Evolutionary conservation across 2,329 filamentous ascomycete species (phyloP).

Genomic region (Exophiala calicioides): DNA sequence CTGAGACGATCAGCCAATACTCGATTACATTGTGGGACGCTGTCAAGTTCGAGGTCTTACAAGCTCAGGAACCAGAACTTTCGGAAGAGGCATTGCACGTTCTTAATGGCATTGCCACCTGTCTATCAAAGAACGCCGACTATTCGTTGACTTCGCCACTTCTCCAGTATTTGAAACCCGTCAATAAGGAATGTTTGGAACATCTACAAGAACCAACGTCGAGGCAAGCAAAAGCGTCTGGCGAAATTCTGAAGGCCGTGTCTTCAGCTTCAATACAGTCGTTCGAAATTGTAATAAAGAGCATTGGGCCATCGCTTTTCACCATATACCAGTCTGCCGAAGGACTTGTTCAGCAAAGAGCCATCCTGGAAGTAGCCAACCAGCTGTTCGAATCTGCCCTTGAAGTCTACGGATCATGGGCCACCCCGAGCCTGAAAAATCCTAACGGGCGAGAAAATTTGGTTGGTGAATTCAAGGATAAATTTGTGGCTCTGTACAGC

Average conservation of each 20-base stretch:
- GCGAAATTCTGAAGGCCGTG: slow-evolving; percentile 60
- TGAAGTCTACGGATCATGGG: slow-evolving; percentile 59
- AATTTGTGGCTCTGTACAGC: slow-evolving; percentile 57
- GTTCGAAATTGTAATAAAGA: slow-evolving; percentile 57
- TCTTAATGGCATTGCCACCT: slow-evolving; percentile 56
- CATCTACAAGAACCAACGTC: slow-evolving; percentile 68
- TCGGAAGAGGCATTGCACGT: slow-evolving; percentile 60
- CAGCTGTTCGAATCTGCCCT: slow-evolving; percentile 61
- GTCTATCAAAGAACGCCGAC: slow-evolving; percentile 50
- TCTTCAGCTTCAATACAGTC: slow-evolving; percentile 57
- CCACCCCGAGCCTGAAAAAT: slow-evolving; percentile 41
- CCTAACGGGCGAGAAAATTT: slow-evolving; percentile 42
- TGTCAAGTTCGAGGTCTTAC: slow-evolving; percentile 68
- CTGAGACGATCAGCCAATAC: slow-evolving; percentile 61
- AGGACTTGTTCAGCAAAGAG: slow-evolving; percentile 63
- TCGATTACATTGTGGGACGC: slow-evolving; percentile 68
- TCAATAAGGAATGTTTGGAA: slow-evolving; percentile 68
- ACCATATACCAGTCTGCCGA: slow-evolving; percentile 62
- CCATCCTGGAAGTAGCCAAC: slow-evolving; percentile 62
- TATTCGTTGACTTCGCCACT: slow-evolving; percentile 44
- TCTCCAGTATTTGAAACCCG: slow-evolving; percentile 59
- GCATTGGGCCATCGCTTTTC: slow-evolving; percentile 59
- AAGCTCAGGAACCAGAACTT: slow-evolving; percentile 66
- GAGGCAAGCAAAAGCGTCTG: slow-evolving; percentile 66
- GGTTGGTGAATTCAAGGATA: slow-evolving; percentile 51